Base-by-base conservation (phyloP, 1,284 basidiomycete genomes). In the Xanthoconium separans region DNA sequence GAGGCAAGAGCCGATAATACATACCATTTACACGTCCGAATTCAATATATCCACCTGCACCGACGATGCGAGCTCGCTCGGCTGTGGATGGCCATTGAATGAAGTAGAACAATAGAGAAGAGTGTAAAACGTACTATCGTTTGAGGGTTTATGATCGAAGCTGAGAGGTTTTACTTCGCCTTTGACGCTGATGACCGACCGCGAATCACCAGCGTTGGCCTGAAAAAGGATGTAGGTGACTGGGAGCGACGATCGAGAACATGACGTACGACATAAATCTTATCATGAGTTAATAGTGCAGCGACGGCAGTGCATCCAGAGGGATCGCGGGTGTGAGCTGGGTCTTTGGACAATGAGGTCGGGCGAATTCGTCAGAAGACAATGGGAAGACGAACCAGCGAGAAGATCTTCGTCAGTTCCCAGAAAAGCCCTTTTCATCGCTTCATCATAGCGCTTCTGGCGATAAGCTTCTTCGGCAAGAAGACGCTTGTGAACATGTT, bases 181-280 rank as follows among this genome's bases (percentile, higher is more conserved):
- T 63, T 88, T 89, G 60, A 91, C 75, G 47, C 88, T 84, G 53
- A 99, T 78, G n/a, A 99, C 93, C 29, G 90, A 88, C 64, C 97
- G 80, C 16, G 97, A 99, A 74, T 99, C 97, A 46, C 97, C 97
- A 15, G 97, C 93, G 70, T 99, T 99, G 36, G 97, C 97, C 94
- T 96, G 27, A 27, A 27, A 27, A 49, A n/a, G n/a, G n/a, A n/a
- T n/a, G n/a, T n/a, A 50, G 33, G 43, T 34, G n/a, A 29, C 50
- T 24, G 42, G 15, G 27, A 44, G 18, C 43, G 22, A 41, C 50
- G 37, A 49, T 43, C n/a, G 44, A 20, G 44, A 53, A 39, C 31
- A 39, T 33, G 43, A 53, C 53, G 55, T 79, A 95, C 86, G 55
- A 92, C 90, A 66, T 87, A 87, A 59, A 97, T 87, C 42, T 83